phyloP scores from a whole-genome alignment of 352 stramenopile species.

The Peronospora tabacina region DNA sequence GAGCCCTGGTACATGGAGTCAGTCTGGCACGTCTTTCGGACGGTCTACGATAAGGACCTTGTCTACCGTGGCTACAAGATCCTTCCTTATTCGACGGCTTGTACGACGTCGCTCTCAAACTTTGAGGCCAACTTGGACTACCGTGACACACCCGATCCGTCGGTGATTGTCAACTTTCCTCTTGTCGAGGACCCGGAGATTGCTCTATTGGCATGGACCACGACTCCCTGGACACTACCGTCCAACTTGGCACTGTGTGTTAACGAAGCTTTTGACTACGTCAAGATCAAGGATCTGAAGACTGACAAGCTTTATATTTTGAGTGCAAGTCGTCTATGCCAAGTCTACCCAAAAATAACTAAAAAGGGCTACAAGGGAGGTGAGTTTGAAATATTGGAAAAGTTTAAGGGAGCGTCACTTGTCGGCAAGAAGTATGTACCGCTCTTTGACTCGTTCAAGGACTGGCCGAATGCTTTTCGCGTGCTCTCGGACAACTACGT shows the following conservation, averaged over 20 bases:
- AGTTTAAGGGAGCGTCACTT: constrained; percentile 87
- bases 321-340: constrained; percentile 86
- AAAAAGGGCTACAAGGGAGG: constrained; percentile 96
- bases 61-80: constrained; percentile 99
- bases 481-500: constrained; percentile 98
- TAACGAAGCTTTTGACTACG: constrained; percentile 94
- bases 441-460: constrained; percentile 94
- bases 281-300: constrained; percentile 94
- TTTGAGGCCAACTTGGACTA: constrained; percentile 99
- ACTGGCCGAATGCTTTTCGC: constrained; percentile 88
- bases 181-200: constrained; percentile 81
- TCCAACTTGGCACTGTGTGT: constrained; percentile 98
- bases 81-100: constrained; percentile 98
- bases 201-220: constrained; percentile 97
- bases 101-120: constrained; percentile 97
- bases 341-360: constrained; percentile 96
- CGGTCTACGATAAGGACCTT: constrained; percentile 96
- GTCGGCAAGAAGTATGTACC: constrained; percentile 95
- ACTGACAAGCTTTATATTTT: constrained; percentile 91
- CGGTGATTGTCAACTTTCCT: constrained; percentile 95
- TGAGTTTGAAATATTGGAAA: constrained; percentile 89
- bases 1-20: constrained; percentile 99
- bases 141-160: constrained; percentile 96
- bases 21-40: constrained; percentile 99
- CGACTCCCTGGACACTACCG: constrained; percentile 99